These are phyloP conservation scores for Phytophthora niederhauseri DNA, from an alignment of 352 stramenopile genomes.

Conservation along the genomic window DNA sequence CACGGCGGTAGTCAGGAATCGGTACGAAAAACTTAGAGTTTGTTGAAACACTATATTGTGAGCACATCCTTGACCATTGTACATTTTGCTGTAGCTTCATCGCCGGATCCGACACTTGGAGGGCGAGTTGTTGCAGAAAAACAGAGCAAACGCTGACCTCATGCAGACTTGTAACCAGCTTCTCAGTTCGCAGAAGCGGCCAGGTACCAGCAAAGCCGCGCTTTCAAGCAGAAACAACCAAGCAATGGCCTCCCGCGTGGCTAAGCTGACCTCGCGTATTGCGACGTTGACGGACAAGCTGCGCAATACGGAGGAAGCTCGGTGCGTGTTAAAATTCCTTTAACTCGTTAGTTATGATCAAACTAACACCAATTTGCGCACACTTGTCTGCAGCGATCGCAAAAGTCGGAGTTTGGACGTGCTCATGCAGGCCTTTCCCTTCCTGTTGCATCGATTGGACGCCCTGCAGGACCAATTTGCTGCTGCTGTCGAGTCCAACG, in stretches of 20 bases:
- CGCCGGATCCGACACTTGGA: constrained; percentile 51
- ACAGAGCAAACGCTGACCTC: constrained; percentile 35
- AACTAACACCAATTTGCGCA: constrained; percentile 8
- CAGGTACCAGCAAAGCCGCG: constrained; percentile 4
- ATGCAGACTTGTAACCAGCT: constrained; percentile 44
- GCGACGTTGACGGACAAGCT: constrained; percentile 43
- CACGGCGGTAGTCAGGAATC: constrained; percentile 15
- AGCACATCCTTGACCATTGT: background rate
- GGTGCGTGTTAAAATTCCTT: constrained; percentile 26
- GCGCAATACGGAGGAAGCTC: constrained; percentile 38
- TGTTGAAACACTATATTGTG: background rate
- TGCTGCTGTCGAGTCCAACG: constrained; percentile 53
- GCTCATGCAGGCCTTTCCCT: constrained; percentile 49
- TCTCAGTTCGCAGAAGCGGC: constrained; percentile 18
- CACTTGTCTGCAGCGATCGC: constrained; percentile 37
- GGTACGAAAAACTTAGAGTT: background rate
- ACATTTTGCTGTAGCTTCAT: constrained; percentile 33
- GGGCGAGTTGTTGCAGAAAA: constrained; percentile 45
- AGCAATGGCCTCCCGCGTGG: constrained; percentile 12
- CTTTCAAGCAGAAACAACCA: constrained; percentile 8
- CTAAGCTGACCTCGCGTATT: constrained; percentile 30
- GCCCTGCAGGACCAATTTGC: constrained; percentile 52
- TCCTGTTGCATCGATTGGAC: constrained; percentile 54
- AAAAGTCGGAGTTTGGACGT: constrained; percentile 50
- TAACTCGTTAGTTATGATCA: background rate